Evolutionary conservation across 176 grass and related monocot genomes (phyloP), one percentile per base, ranked within the genome.

Genomic region (Leersia perrieri): DNA sequence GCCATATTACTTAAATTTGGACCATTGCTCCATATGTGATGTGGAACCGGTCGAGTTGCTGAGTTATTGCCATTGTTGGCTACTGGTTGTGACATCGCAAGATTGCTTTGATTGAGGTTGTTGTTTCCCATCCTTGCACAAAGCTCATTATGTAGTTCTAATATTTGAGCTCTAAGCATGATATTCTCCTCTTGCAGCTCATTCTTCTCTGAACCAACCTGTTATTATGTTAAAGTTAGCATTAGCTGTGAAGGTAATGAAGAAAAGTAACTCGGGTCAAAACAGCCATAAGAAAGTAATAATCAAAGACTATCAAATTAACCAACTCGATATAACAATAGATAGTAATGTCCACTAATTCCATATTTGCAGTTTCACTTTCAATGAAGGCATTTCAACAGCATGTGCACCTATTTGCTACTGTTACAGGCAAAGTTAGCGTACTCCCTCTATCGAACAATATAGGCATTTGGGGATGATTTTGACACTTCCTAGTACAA

Each of bases 161-260:
- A 23, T 82, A 91, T 87, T 65, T 82, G 87, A 25, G 81, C 49
- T 76, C 80, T 58, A 41, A 94, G 74, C 6, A 87, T 70, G 34
- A 40, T 63, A 28, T 91, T 94, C 87, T 94, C 92, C 5, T 89
- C 92, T 80, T 89, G 87, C 74, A 94, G 63, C 60, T 94, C 89
- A n/a, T 80, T 85, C 71, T 82, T 91, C 72, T 94, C 87, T 44
- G 87, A 77, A 67, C 73, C 67, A 26, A 91, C 84, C 89, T 94
- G 73, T 73, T 78, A 72, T 31, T 55, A 51, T 72, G 32, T 26
- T 29, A 16, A 3, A 18, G 26, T 73, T 33, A 63, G 32, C 53
- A 26, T 47, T 67, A 86, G 67, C 23, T 73, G 35, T 58, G 4
- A 83, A 44, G 36, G 23, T 22, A 66, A 42, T 73, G 26, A 7